Conservation (phyloP, 345 rosid genomes). For the Sisymbrium irio region DNA sequence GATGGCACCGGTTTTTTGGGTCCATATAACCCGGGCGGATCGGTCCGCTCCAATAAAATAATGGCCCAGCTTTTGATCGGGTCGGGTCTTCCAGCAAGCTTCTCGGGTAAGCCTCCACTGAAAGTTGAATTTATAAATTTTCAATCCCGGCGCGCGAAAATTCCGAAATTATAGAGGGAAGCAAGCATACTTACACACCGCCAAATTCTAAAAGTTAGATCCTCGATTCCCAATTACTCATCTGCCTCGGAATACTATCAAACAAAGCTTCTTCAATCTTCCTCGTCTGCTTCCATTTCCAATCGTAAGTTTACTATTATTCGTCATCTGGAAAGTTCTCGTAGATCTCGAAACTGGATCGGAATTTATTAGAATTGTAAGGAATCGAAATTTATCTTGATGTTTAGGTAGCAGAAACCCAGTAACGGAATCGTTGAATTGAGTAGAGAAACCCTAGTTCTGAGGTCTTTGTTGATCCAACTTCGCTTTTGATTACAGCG, state of each 20-base stretch:
- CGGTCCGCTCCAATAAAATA: background rate
- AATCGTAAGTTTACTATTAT: slow-evolving; percentile 9
- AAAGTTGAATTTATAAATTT: slow-evolving; percentile 1
- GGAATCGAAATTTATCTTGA: background rate
- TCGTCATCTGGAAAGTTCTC: background rate
- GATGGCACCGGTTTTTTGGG: background rate
- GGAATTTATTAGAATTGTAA: no score
- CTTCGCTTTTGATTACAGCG: background rate
- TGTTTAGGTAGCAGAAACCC: background rate
- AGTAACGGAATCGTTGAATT: background rate
- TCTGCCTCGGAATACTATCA: background rate
- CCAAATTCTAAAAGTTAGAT: background rate
- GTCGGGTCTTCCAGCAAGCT: slow-evolving; percentile 29
- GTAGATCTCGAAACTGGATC: slow-evolving; percentile 1
- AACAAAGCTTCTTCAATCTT: background rate
- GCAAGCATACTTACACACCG: background rate
- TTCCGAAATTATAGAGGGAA: slow-evolving; percentile 28
- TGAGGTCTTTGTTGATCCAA: background rate
- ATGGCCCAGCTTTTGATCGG: background rate
- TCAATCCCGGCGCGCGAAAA: slow-evolving; percentile 25
- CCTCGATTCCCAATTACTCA: background rate
- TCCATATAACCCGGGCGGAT: no score
- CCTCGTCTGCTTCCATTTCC: background rate
- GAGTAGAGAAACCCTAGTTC: slow-evolving; percentile 5
- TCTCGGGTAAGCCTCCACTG: slow-evolving; percentile 25